Evolutionary conservation across 768 basidiomycete species (phyloP).

Genomic region (Serendipita indica): DNA sequence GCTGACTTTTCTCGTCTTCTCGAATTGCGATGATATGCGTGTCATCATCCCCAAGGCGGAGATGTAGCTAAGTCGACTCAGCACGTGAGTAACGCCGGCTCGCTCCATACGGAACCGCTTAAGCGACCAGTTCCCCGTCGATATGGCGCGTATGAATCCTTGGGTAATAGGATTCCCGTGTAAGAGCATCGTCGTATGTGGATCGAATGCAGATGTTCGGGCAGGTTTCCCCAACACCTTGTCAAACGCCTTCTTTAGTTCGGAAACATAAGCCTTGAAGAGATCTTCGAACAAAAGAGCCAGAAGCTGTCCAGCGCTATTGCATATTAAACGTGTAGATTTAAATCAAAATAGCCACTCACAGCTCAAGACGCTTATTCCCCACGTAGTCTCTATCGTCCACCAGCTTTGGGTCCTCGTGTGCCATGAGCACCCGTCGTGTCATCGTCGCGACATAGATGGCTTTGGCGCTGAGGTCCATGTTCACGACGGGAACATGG

Average conservation of each 20-base stretch:
- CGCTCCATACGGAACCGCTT: slow-evolving; percentile 99
- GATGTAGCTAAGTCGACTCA: slow-evolving; percentile 90
- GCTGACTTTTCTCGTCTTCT: slow-evolving; percentile 97
- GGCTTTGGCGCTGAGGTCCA: slow-evolving; percentile 87
- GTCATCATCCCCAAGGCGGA: slow-evolving; percentile 99
- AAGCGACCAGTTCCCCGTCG: slow-evolving; percentile 96
- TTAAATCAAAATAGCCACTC: slow-evolving; percentile 23
- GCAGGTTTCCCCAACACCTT: slow-evolving; percentile 95
- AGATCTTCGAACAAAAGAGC: slow-evolving; percentile 94
- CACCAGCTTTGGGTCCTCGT: slow-evolving; percentile 92
- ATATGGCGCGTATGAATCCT: slow-evolving; percentile 93
- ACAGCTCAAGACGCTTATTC: slow-evolving; percentile 97
- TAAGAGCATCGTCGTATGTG: slow-evolving; percentile 86
- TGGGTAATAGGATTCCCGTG: slow-evolving; percentile 93
- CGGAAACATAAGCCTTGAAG: slow-evolving; percentile 96
- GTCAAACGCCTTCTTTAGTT: slow-evolving; percentile 88
- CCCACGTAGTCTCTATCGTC: slow-evolving; percentile 99
- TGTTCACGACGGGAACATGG: slow-evolving; percentile 78
- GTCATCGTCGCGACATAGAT: slow-evolving; percentile 98
- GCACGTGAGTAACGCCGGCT: slow-evolving; percentile 94
- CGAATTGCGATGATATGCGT: slow-evolving; percentile 94
- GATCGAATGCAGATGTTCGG: slow-evolving; percentile 87
- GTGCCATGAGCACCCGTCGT: slow-evolving; percentile 85
- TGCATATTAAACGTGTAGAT: not conserved
- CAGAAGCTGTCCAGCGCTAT: slow-evolving; percentile 86